Evolutionary conservation across 2,329 filamentous ascomycete species (phyloP), one percentile per base, ranked within the genome.

Genomic region (Elsinoe australis): DNA sequence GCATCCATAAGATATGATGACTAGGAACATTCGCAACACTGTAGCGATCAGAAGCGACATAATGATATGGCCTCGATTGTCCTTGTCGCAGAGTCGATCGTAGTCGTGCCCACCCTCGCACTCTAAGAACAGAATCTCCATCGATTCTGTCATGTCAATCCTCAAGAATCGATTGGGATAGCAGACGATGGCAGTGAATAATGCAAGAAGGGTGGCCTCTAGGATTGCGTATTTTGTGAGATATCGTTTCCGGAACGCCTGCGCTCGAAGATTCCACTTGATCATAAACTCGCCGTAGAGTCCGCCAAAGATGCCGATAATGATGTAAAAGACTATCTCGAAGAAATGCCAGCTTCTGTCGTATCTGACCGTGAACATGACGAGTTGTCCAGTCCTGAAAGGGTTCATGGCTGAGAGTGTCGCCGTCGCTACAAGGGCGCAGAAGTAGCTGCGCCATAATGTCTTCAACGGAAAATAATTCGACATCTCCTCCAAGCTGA

Each of bases 101-200:
- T 95, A 95, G 61, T 90, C 87, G 62, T 94, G 85, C 15, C 75
- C 82, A 4, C 85, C 87, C 61, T 94, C 87, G 58, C 92, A 98
- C 62, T 98, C 92, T 10, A 85, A 76, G 64, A 98, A 98, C 8
- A 98, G 70, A 54, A 95, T 94, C 64, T 96, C 89, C 92, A 98
- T 96, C 70, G 88, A 95, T 70, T 96, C 90, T 0, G 92, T 95
- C 92, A 98, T 96, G 67, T 98, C 94, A 58, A 96, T 95, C 49
- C 87, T 77, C 49, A 98, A 64, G 55, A 98, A 96, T 64, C 85
- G 88, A 58, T 98, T 98, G 1, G 90, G 92, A 60, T 94, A 98
- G 66, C 90, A 95, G n/a, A 98, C 74, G 18, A 96, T 74, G 7
- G 89, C 92, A 3, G 92, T 98, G 5, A 80, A 76, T 0, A 82